Conservation (phyloP, 176 grass and related monocot genomes). For the Elymus sibiricus region DNA sequence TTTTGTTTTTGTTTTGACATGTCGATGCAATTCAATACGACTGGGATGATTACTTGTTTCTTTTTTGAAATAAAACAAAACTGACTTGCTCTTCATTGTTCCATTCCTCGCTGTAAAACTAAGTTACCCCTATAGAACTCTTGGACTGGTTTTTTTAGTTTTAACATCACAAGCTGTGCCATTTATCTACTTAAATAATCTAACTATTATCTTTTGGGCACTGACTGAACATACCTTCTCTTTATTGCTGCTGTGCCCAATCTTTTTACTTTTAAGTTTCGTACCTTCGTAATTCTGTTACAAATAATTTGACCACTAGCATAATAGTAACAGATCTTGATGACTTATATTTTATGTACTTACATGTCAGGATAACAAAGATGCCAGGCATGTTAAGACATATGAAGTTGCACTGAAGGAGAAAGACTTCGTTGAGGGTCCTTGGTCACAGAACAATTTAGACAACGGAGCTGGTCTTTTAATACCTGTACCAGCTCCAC, state of each 20-base stretch:
- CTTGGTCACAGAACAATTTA: slow-evolving; percentile 96
- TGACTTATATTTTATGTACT: slow-evolving; percentile 6
- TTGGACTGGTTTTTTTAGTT: not conserved
- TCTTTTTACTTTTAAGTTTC: not conserved
- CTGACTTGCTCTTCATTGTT: not conserved
- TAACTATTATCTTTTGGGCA: not conserved
- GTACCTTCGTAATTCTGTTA: not conserved
- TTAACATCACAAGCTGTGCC: not conserved
- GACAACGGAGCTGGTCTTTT: slow-evolving; percentile 90
- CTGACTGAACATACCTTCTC: not conserved
- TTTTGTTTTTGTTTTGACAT: not conserved
- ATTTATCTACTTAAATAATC: not conserved
- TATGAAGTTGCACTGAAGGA: slow-evolving; percentile 96
- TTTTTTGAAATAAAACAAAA: not conserved
- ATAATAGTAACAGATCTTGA: slow-evolving; percentile 11
- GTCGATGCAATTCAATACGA: not conserved
- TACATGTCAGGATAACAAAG: slow-evolving; percentile 81
- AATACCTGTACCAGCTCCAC: slow-evolving; percentile 87
- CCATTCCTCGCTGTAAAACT: not conserved
- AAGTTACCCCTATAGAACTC: not conserved
- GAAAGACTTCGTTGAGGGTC: slow-evolving; percentile 92
- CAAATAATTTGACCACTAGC: not conserved
- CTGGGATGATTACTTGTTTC: not conserved
- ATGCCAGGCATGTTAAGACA: slow-evolving; percentile 96
- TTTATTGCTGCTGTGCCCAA: not conserved